Conservation (phyloP, 257 asterid species). For the Lithospermum erythrorhizon region DNA sequence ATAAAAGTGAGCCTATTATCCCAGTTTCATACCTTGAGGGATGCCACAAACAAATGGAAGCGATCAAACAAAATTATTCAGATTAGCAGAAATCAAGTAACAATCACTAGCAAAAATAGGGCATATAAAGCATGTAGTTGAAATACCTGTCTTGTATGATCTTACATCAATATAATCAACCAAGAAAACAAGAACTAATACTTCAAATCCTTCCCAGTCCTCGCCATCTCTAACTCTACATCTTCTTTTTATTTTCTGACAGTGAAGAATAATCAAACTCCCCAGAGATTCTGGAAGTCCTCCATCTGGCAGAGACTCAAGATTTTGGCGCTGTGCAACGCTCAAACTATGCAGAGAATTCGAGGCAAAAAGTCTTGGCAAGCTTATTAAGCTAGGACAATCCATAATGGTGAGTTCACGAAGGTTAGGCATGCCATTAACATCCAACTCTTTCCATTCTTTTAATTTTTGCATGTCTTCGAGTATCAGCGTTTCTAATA, state of each 20-base stretch:
- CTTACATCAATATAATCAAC: too few species aligned
- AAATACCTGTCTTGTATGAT: too few species aligned
- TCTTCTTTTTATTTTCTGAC: constrained; percentile 22
- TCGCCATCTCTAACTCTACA: constrained; percentile 32
- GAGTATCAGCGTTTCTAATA: constrained; percentile 18
- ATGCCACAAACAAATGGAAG: too few species aligned
- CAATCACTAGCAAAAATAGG: too few species aligned
- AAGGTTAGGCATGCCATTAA: constrained; percentile 19
- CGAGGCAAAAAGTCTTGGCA: constrained; percentile 22
- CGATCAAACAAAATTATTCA: too few species aligned
- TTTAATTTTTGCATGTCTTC: constrained; percentile 17
- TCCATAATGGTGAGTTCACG: constrained; percentile 14
- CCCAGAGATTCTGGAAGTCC: constrained; percentile 25
- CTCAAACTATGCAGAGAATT: constrained; percentile 9
- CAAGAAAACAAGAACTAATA: too few species aligned
- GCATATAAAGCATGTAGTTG: too few species aligned
- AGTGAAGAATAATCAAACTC: constrained; percentile 17
- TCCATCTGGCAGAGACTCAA: constrained; percentile 19
- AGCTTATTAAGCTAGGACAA: constrained; percentile 20
- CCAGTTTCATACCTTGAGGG: too few species aligned
- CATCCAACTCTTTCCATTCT: constrained; percentile 12
- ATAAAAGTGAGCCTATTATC: too few species aligned
- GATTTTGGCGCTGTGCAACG: constrained; percentile 15
- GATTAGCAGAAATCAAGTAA: too few species aligned
- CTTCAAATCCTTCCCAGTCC: constrained; percentile 33